Conservation (phyloP, 331 rosid genomes). For the Rhamnella rubrinervis region DNA sequence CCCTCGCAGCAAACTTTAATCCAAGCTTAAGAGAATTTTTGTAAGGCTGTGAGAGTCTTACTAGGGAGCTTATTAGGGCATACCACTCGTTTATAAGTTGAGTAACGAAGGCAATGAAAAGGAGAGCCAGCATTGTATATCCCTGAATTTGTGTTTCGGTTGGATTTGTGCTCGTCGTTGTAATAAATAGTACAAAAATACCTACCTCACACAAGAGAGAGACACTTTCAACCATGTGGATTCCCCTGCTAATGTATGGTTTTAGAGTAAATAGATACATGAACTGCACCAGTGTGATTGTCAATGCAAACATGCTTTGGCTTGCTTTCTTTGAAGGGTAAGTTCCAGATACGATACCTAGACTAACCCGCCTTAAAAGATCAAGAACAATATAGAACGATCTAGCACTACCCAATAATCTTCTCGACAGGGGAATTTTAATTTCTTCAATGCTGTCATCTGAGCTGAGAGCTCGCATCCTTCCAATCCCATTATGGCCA, state of each 20-base stretch:
- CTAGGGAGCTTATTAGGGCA: slow-evolving; percentile 38
- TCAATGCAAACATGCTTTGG: slow-evolving; percentile 48
- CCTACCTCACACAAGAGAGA: slow-evolving; percentile 54
- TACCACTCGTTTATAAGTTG: slow-evolving; percentile 60
- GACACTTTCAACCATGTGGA: slow-evolving; percentile 52
- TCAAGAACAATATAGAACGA: slow-evolving; percentile 53
- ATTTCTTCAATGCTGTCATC: slow-evolving; percentile 50
- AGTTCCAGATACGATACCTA: slow-evolving; percentile 58
- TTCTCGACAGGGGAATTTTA: slow-evolving; percentile 26
- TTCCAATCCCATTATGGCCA: slow-evolving; percentile 37
- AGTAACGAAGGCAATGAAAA: slow-evolving; percentile 39
- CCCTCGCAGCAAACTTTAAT: slow-evolving; percentile 48
- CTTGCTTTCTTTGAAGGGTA: slow-evolving; percentile 41
- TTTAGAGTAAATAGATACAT: slow-evolving; percentile 40
- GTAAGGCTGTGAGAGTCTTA: slow-evolving; percentile 44
- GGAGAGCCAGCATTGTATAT: slow-evolving; percentile 38
- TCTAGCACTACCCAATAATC: slow-evolving; percentile 50
- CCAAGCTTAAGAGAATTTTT: slow-evolving; percentile 45
- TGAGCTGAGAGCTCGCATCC: slow-evolving; percentile 33
- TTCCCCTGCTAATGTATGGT: slow-evolving; percentile 53
- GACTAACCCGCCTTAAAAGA: slow-evolving; percentile 45
- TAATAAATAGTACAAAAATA: slow-evolving; percentile 36
- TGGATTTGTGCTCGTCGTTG: slow-evolving; percentile 27
- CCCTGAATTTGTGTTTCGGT: slow-evolving; percentile 32
- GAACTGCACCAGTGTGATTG: slow-evolving; percentile 49